Conservation (phyloP, 1,284 basidiomycete species). For the Clitocybe nebularis region DNA sequence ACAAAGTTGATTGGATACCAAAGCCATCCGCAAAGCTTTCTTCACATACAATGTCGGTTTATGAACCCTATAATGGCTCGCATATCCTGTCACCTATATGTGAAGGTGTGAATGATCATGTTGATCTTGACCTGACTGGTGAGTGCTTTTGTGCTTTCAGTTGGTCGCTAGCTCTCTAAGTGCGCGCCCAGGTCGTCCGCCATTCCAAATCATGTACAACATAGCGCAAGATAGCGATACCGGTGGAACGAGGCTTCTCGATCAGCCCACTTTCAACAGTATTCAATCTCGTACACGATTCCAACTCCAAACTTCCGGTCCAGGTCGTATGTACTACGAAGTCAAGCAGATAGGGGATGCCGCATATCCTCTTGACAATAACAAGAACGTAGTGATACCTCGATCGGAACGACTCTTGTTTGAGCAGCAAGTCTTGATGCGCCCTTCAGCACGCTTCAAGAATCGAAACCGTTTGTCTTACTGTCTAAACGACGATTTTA, state of each 20-base stretch:
- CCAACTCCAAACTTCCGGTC: conserved; percentile 75
- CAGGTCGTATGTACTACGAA: conserved; percentile 86
- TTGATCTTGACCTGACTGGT: conserved; percentile 80
- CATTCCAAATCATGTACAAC: conserved; percentile 85
- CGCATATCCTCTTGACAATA: conserved; percentile 74
- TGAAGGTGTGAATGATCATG: conserved; percentile 73
- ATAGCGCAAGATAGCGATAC: conserved; percentile 60
- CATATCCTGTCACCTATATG: conserved; percentile 76
- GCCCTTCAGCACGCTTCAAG: conserved; percentile 77
- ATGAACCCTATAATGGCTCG: conserved; percentile 61
- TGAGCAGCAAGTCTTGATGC: conserved; percentile 77
- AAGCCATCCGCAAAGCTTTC: conserved; percentile 66
- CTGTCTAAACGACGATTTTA: conserved; percentile 72
- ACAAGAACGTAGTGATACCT: conserved; percentile 56
- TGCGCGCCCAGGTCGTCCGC: conserved; percentile 58
- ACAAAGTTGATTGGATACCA: conserved; percentile 72
- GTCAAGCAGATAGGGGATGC: conserved; percentile 86
- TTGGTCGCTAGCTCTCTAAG: conserved; percentile 5
- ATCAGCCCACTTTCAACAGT: conserved; percentile 79
- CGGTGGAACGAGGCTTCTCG: conserved; percentile 58
- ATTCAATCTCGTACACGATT: conserved; percentile 81
- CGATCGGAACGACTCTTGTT: conserved; percentile 65
- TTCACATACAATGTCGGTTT: conserved; percentile 47
- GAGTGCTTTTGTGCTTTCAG: conserved; percentile 20
- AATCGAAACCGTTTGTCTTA: conserved; percentile 64